phyloP scores from a whole-genome alignment of 2,329 filamentous ascomycete genomes.

The Septoria linicola region DNA sequence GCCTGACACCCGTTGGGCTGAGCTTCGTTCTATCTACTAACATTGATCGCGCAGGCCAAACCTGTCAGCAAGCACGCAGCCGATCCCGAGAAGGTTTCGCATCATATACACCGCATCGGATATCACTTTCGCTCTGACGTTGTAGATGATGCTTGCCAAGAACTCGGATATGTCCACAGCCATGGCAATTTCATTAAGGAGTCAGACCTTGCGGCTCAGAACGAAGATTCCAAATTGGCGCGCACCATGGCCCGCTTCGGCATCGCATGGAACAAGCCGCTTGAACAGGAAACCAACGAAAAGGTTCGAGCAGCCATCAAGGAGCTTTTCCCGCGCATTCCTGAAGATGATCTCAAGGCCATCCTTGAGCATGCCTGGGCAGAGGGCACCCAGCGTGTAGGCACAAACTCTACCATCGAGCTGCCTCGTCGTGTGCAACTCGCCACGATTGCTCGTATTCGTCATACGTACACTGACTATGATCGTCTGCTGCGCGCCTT shows the following conservation, averaged over 20 bases:
- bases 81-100: conserved; percentile 47
- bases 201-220: conserved; percentile 27
- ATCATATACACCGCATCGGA: conserved; percentile 62
- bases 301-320: conserved; percentile 59
- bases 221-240: conserved; percentile 33
- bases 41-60: conserved; percentile 23
- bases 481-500: conserved; percentile 56
- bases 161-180: conserved; percentile 49
- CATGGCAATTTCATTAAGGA: conserved; percentile 31
- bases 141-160: conserved; percentile 56
- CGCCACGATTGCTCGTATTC: conserved; percentile 61
- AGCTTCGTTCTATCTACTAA: conserved; percentile 15
- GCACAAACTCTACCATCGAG: conserved; percentile 55
- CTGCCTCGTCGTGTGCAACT: conserved; percentile 60
- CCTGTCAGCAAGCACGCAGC: conserved; percentile 23
- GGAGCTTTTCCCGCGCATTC: conserved; percentile 64
- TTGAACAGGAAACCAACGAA: conserved; percentile 42
- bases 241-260: conserved; percentile 40
- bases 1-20: not conserved
- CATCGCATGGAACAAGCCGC: conserved; percentile 27
- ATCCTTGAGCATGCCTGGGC: conserved; percentile 62
- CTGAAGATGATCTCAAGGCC: conserved; percentile 55
- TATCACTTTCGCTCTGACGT: conserved; percentile 63
- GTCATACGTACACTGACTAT: conserved; percentile 63
- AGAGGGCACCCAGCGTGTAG: conserved; percentile 58